Base-by-base conservation (phyloP, 2,329 filamentous ascomycete species). In the Nemania sp. region DNA sequence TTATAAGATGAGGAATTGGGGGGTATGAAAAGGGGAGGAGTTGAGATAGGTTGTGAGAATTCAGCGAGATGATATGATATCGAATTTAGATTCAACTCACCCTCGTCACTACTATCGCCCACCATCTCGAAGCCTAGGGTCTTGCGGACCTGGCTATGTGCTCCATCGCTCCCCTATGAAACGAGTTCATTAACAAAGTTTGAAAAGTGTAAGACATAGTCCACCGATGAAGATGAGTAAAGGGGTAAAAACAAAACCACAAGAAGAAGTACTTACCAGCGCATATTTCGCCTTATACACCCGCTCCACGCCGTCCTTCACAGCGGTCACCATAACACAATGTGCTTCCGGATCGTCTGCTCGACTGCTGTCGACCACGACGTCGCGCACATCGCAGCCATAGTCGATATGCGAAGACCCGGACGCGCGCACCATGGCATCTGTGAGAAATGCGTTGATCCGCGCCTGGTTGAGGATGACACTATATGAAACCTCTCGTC, bases 391-490 rank as follows among this genome's bases (percentile, higher is more conserved):
- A 19, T 77, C 73, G 56, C 72, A 78, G 1, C 77, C 78, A 58
- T 86, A 86, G 53, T 81, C 77, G 26, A 86, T 76, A 20, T 74
- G 69, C 49, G 75, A 68, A 2, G 48, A 50, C 5, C 70, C 69
- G 46, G 69, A 70, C 7, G 70, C 67, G 49, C 68, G 67, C 36
- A 73, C 65, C 72, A 86, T 79, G 57, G 76, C 75, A 3, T 74
- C 71, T 28, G 86, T 73, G 65, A 88, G 71, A 15, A 84, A 54
- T 14, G 70, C 75, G 58, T 84, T 82, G 15, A 84, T 72, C 12
- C 78, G 67, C 1, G 79, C 80, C 68, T 84, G 80, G 57, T 80
- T 82, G 24, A 83, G 64, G 34, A 83, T 83, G 33, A 84, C 75
- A 65, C 36, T 39, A 39, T 37, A 8, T 6, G 19, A 3, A 22